Evolutionary conservation across 2,329 filamentous ascomycete genomes (phyloP).

Genomic region (Trichoderma atroviride): DNA sequence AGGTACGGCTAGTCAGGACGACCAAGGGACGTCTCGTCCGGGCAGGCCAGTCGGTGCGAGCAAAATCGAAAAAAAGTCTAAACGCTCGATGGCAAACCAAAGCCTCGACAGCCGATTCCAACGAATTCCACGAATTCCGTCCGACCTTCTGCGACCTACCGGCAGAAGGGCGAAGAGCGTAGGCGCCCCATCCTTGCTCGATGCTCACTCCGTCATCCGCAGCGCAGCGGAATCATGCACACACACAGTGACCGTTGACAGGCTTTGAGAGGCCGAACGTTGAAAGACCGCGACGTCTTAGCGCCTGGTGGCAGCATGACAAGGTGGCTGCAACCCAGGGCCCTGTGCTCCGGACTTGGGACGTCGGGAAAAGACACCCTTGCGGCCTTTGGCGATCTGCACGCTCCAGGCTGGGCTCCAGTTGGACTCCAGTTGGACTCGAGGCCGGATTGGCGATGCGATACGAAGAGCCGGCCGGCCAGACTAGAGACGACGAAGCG

Average conservation of each 20-base stretch:
- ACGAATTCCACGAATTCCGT: not conserved
- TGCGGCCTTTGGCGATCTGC: not conserved
- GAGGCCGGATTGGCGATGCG: not conserved
- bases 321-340: not conserved
- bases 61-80: not conserved
- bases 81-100: not conserved
- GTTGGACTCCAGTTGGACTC: not conserved
- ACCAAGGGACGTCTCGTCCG: not conserved
- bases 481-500: not conserved
- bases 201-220: not conserved
- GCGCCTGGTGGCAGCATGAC: constrained; percentile 10
- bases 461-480: not conserved
- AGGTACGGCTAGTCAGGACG: not conserved
- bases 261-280: constrained; percentile 13
- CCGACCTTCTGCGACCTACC: not conserved
- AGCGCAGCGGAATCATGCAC: not conserved
- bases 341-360: not conserved
- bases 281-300: constrained; percentile 5
- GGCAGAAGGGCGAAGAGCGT: not conserved
- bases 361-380: too few relatives aligned
- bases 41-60: not conserved
- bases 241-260: constrained; percentile 2
- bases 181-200: not conserved
- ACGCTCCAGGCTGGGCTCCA: not conserved
- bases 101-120: not conserved